Percentiles rank a stretch among this genome's conserved stretches.
Conservation (phyloP, 2,329 filamentous ascomycete species). For the Parafenestella ontariensis region DNA sequence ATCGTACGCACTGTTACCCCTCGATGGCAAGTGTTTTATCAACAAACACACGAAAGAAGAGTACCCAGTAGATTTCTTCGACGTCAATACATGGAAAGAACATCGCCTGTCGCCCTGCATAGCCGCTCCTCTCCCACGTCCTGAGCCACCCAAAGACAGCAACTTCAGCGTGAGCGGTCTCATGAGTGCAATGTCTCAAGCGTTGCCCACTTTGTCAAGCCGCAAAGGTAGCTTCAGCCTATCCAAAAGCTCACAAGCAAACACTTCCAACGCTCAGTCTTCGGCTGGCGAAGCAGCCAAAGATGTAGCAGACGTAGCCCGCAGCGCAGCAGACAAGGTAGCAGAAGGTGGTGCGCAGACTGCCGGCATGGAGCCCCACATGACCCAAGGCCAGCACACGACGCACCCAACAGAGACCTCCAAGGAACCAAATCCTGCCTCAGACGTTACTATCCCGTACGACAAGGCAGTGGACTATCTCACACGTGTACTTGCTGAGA, state of each 20-base stretch:
- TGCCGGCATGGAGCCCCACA: slow-evolving; percentile 56
- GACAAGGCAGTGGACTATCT: slow-evolving; percentile 71
- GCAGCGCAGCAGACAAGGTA: slow-evolving; percentile 34
- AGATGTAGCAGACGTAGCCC: slow-evolving; percentile 28
- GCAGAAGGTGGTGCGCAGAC: slow-evolving; percentile 38
- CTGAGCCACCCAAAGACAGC: slow-evolving; percentile 44
- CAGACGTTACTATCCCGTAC: slow-evolving; percentile 61
- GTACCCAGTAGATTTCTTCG: slow-evolving; percentile 84
- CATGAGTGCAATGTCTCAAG: slow-evolving; percentile 57
- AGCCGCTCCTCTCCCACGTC: slow-evolving; percentile 68
- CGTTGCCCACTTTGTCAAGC: slow-evolving; percentile 49
- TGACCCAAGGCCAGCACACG: slow-evolving; percentile 47
- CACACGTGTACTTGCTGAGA: slow-evolving; percentile 72
- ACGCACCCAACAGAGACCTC: slow-evolving; percentile 26
- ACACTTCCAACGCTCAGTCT: slow-evolving; percentile 2
- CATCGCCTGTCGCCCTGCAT: slow-evolving; percentile 81
- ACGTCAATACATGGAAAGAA: slow-evolving; percentile 79
- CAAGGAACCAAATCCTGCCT: slow-evolving; percentile 38
- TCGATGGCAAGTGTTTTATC: slow-evolving; percentile 87
- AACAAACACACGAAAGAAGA: slow-evolving; percentile 81
- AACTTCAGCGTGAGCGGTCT: slow-evolving; percentile 53
- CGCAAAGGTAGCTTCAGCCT: slow-evolving; percentile 47
- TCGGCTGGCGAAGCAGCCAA: slow-evolving; percentile 15
- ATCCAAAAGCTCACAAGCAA: slow-evolving; percentile 38
- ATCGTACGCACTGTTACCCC: slow-evolving; percentile 82